Evolutionary conservation across 2,329 filamentous ascomycete species (phyloP).

Genomic region (Lasiodiplodia hormozganensis): DNA sequence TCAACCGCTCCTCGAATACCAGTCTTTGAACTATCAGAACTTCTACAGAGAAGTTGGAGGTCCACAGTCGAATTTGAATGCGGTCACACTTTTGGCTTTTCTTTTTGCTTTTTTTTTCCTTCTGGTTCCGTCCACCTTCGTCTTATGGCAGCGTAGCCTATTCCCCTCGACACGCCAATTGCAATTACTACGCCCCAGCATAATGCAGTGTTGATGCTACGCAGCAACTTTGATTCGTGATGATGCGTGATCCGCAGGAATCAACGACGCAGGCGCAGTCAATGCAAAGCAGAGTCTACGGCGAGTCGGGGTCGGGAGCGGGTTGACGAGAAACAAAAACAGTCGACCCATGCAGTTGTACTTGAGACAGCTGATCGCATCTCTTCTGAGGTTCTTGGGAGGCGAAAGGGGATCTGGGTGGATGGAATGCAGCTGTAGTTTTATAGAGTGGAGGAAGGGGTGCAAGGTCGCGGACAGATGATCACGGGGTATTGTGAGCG

Average conservation of each 20-base stretch:
- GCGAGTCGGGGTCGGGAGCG: conserved; percentile 1
- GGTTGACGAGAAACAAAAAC: neutral
- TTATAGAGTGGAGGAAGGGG: neutral
- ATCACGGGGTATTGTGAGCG: neutral
- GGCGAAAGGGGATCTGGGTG: neutral
- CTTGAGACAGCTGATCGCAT: neutral
- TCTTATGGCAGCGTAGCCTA: neutral
- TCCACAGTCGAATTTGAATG: neutral
- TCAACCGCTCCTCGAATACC: neutral
- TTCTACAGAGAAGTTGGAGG: neutral
- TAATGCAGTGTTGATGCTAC: neutral
- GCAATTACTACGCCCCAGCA: neutral
- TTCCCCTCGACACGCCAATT: neutral
- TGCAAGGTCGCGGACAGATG: neutral
- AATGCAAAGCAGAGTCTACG: neutral
- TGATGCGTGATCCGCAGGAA: neutral
- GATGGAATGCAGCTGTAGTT: neutral
- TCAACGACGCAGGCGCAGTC: neutral
- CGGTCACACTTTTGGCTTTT: too few relatives aligned
- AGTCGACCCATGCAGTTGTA: neutral
- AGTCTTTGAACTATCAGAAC: neutral
- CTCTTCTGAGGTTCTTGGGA: neutral
- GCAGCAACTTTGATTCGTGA: neutral
- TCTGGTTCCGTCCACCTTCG: neutral
- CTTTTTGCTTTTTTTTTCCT: neutral